Conservation (phyloP, 345 rosid species). For the Dimocarpus longan region DNA sequence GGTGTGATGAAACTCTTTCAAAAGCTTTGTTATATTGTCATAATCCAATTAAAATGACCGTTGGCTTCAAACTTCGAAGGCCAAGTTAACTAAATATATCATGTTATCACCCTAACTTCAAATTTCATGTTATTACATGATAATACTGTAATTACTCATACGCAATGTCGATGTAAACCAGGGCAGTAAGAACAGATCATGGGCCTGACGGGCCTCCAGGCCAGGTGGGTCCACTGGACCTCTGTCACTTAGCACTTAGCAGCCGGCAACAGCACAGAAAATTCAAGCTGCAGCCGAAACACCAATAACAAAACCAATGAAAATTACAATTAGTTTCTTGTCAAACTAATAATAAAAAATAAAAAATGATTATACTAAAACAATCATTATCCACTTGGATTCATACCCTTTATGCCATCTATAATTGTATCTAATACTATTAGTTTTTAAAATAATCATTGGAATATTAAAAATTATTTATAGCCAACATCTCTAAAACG, state of each 20-base stretch:
- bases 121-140: not conserved
- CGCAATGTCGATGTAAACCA: not conserved
- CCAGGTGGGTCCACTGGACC: constrained; percentile 41
- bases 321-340: not conserved
- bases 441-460: too few relatives aligned
- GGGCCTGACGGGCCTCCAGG: constrained; percentile 42
- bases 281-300: constrained; percentile 38
- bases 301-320: not conserved
- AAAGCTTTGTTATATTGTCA: too few relatives aligned
- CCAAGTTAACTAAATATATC: too few relatives aligned
- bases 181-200: constrained; percentile 10
- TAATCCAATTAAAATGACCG: too few relatives aligned
- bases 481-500: too few relatives aligned
- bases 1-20: too few relatives aligned
- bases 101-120: too few relatives aligned
- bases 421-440: too few relatives aligned
- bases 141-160: too few relatives aligned
- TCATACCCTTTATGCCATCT: not conserved
- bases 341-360: not conserved
- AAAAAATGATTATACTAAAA: not conserved
- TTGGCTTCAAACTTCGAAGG: too few relatives aligned
- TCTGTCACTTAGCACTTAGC: constrained; percentile 51
- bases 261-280: constrained; percentile 64
- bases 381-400: not conserved
- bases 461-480: too few relatives aligned